Base-by-base conservation (phyloP, 1,284 basidiomycete species). In the Lentinus polychrous region DNA sequence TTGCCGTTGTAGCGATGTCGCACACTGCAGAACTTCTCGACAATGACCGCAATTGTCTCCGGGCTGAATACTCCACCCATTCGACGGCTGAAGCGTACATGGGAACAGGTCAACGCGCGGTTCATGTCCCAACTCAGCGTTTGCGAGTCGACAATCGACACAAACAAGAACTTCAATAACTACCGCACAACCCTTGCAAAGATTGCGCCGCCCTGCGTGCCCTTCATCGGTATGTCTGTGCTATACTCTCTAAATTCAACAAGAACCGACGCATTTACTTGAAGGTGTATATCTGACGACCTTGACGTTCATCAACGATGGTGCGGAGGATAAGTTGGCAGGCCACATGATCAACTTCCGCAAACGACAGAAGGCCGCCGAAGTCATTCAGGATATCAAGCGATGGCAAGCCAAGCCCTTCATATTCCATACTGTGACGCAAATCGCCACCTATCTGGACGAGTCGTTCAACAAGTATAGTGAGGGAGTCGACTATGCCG, bases 251-350 rank as follows among this genome's bases (percentile, higher is more conserved):
- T 38, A 41, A 10, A 23, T 33, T n/a, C n/a, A n/a, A n/a, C 36
- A 38, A 34, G 14, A 31, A 8, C 31, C 45, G 34, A 32, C 27
- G n/a, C n/a, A 36, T 18, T n/a, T n/a, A n/a, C 14, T 31, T 20
- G 8, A 46, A 95, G 93, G 95, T 58, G 91, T 97, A 49, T 98
- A 96, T 72, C 78, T 99, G 15, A 94, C 94, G 3, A 92, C 91
- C 20, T 74, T 99, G 49, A 94, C 94, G 2, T 98, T 99, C 68
- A 96, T 97, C 64, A 93, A 97, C 66, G 96, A 99, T 61, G 96
- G 95, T n/a, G 94, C 94, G 63, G 87, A 91, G 48, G 92, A 99
- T 70, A 81, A 81, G 50, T 69, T 91, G 4, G 79, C 83, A 18
- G 86, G 83, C 24, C 76, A 81, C 53, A 74, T 97, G 56, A 86